These are phyloP conservation scores for Podaxis carcinomalis DNA, from an alignment of 768 basidiomycete species.

Conservation along the genomic window DNA sequence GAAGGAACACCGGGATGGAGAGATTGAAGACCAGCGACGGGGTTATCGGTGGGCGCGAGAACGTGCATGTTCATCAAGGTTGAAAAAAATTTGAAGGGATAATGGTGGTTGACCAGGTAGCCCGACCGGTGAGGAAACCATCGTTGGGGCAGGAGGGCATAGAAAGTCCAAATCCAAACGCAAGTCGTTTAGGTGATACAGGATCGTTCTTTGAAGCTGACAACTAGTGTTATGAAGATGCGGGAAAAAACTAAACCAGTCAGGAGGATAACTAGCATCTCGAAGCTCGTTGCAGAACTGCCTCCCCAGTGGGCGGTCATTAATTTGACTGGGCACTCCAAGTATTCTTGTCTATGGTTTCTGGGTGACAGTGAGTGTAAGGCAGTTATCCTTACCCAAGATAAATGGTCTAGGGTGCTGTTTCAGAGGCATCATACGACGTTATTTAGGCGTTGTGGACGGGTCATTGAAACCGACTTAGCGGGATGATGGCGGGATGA, in stretches of 20 bases:
- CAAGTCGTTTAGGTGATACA: neutral
- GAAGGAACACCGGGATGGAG: neutral
- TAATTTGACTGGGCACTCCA: too few relatives aligned
- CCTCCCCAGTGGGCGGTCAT: too few relatives aligned
- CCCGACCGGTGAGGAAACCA: conserved; percentile 3
- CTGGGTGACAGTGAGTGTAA: too few relatives aligned
- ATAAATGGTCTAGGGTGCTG: too few relatives aligned
- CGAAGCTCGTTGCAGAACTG: neutral
- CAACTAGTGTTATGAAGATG: neutral
- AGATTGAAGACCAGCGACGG: conserved; percentile 1
- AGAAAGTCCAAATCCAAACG: neutral
- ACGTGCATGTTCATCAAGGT: neutral
- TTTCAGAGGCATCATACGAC: too few relatives aligned
- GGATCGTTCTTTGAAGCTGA: neutral
- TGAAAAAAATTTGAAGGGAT: neutral
- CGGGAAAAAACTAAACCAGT: neutral
- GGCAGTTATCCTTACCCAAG: too few relatives aligned
- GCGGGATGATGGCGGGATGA: too few relatives aligned
- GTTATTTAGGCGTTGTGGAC: too few relatives aligned
- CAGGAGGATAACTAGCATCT: neutral
- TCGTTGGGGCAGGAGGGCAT: neutral
- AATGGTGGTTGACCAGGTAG: neutral
- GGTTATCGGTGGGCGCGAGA: neutral
- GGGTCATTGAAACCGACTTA: too few relatives aligned
- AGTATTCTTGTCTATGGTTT: too few relatives aligned